Conservation (phyloP, 306 rosid genomes). For the Hippophae rhamnoides region DNA sequence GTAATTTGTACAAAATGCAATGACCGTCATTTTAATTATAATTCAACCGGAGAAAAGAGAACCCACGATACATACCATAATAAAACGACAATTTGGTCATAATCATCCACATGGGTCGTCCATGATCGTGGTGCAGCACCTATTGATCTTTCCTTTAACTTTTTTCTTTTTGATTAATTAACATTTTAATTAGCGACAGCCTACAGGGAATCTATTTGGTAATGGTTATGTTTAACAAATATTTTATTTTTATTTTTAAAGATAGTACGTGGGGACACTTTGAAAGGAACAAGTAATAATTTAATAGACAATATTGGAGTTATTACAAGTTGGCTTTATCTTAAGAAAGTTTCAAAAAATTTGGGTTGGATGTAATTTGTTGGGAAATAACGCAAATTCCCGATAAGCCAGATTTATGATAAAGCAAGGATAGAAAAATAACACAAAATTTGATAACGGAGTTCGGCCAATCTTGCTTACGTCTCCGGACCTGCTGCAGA, state of each 20-base stretch:
- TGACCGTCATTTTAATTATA: neutral
- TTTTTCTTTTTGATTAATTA: slow-evolving; percentile 20
- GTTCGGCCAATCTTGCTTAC: too few relatives aligned
- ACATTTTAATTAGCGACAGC: neutral
- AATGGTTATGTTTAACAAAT: slow-evolving; percentile 14
- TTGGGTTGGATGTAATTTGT: slow-evolving; percentile 24
- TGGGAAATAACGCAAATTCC: too few relatives aligned
- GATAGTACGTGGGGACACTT: slow-evolving; percentile 17
- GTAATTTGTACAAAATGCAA: neutral
- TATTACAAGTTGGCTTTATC: slow-evolving; percentile 19
- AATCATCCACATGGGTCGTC: slow-evolving; percentile 35
- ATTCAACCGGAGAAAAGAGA: slow-evolving; percentile 17
- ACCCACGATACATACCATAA: slow-evolving; percentile 10
- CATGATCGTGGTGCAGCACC: slow-evolving; percentile 14
- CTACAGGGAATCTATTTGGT: slow-evolving; percentile 27
- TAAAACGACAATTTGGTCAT: slow-evolving; percentile 28
- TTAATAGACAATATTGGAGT: slow-evolving; percentile 15
- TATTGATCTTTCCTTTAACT: slow-evolving; percentile 16
- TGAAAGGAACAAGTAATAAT: slow-evolving; percentile 28
- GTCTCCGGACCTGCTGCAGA: too few relatives aligned
- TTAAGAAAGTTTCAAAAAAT: slow-evolving; percentile 15
- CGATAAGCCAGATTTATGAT: too few relatives aligned
- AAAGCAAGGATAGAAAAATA: too few relatives aligned
- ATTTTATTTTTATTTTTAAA: neutral
- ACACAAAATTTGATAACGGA: too few relatives aligned